phyloP scores from a whole-genome alignment of 2,329 filamentous ascomycete genomes.

The Lasiodiplodia theobromae region DNA sequence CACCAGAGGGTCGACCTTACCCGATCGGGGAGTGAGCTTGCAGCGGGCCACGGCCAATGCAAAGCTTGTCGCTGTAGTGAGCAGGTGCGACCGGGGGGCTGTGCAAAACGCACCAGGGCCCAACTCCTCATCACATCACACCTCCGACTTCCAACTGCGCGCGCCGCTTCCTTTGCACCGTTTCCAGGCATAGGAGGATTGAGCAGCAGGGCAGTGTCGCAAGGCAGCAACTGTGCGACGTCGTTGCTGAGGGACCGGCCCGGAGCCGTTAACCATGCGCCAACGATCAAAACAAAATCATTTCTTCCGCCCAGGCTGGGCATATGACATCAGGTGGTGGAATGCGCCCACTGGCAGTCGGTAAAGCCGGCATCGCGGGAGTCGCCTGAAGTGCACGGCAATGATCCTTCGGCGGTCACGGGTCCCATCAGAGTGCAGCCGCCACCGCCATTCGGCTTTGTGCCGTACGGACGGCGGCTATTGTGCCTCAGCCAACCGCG shows the following conservation, averaged over 20 bases:
- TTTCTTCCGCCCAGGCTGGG: neutral
- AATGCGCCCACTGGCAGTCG: neutral
- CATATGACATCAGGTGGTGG: constrained; percentile 12
- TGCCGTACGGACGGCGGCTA: neutral
- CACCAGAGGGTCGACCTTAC: neutral
- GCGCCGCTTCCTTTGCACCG: neutral
- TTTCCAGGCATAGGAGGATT: neutral
- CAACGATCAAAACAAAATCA: neutral
- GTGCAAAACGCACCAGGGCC: neutral
- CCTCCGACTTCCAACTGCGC: neutral
- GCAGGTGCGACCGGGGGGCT: constrained; percentile 10
- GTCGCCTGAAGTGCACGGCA: neutral
- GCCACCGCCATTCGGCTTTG: constrained; percentile 15
- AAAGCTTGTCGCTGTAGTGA: constrained; percentile 16
- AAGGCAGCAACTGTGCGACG: neutral
- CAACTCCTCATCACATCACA: neutral
- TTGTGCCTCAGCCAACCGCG: neutral
- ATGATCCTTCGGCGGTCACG: constrained; percentile 18
- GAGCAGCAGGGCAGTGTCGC: neutral
- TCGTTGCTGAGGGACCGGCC: neutral
- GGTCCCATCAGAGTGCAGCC: constrained; percentile 5
- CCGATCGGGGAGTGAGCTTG: constrained; percentile 5
- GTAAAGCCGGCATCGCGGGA: constrained; percentile 7
- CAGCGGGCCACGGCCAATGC: constrained; percentile 1
- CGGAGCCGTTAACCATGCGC: neutral